These are phyloP conservation scores for Podospora didyma DNA, from an alignment of 495 filamentous ascomycete genomes.

Conservation along the genomic window DNA sequence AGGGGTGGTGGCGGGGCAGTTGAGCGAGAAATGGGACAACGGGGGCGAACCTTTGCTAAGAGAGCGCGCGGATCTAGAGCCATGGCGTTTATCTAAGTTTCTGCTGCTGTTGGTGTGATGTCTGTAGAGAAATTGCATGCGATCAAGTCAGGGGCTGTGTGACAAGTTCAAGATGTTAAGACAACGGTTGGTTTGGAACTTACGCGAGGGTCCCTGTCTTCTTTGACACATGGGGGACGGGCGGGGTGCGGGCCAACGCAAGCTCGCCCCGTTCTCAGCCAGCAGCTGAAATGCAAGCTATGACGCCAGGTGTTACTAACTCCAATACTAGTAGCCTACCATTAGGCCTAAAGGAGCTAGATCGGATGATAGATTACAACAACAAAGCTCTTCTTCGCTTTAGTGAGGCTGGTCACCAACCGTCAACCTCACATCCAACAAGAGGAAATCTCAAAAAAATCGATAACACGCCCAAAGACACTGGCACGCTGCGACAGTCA, in stretches of 20 bases:
- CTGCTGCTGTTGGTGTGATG: neutral
- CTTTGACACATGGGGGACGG: neutral
- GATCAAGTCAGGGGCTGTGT: neutral
- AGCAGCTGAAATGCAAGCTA: neutral
- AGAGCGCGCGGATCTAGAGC: slow-evolving; percentile 45
- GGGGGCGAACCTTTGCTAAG: slow-evolving; percentile 37
- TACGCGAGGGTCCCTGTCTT: no score
- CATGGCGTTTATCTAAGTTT: slow-evolving; percentile 26
- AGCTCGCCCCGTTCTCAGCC: no score
- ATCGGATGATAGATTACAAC: neutral
- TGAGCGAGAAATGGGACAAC: neutral
- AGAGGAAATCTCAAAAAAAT: no score
- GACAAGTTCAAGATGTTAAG: no score
- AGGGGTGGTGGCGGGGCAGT: neutral
- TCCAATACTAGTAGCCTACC: neutral
- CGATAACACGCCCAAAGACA: no score
- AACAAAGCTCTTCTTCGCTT: no score
- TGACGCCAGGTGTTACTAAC: neutral
- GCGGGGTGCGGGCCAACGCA: neutral
- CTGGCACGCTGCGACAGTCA: no score
- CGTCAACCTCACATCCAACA: neutral
- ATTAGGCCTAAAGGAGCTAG: neutral
- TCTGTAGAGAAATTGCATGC: neutral
- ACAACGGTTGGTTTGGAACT: neutral
- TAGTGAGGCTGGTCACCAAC: neutral